A percentile compares a stretch with the other conserved stretches of the same genome.
Evolutionary conservation across 805 yeast genomes (phyloP).

Genomic region (Candida nemodendra): DNA sequence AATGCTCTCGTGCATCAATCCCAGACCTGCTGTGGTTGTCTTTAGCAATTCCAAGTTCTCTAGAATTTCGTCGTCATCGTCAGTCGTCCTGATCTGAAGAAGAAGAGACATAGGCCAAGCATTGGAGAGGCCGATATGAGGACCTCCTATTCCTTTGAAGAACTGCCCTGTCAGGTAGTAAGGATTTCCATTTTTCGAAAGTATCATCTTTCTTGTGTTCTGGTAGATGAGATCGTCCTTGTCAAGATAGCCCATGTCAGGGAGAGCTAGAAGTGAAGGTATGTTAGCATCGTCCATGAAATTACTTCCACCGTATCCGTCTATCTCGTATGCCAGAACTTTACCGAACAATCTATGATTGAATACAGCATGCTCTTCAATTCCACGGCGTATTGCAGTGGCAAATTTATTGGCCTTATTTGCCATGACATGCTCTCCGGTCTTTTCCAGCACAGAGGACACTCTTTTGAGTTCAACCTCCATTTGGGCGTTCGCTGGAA

Average conservation of each 20-base stretch:
- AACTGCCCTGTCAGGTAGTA: constrained; percentile 61
- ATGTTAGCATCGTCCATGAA: constrained; percentile 91
- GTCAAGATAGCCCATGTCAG: constrained; percentile 68
- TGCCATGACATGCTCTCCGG: constrained; percentile 16
- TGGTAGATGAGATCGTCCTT: constrained; percentile 59
- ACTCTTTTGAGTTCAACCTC: constrained; percentile 54
- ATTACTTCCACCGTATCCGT: constrained; percentile 73
- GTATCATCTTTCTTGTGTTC: constrained; percentile 75
- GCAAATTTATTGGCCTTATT: constrained; percentile 38
- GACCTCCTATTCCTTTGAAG: constrained; percentile 86
- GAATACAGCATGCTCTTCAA: constrained; percentile 62
- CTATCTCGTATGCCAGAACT: constrained; percentile 86
- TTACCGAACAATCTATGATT: constrained; percentile 67
- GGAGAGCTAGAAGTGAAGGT: constrained; percentile 77
- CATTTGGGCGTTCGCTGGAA: constrained; percentile 84
- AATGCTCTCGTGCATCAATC: constrained; percentile 82
- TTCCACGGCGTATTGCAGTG: constrained; percentile 48
- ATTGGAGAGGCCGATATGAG: constrained; percentile 75
- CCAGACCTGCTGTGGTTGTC: constrained; percentile 67
- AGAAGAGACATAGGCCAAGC: constrained; percentile 94
- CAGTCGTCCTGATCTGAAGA: constrained; percentile 69
- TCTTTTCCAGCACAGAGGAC: constrained; percentile 26
- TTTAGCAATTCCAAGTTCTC: constrained; percentile 49
- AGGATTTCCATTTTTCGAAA: constrained; percentile 71
- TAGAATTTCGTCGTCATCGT: constrained; percentile 66